phyloP scores from a whole-genome alignment of 73 alveolate genomes.

The Breviolum minutum region DNA sequence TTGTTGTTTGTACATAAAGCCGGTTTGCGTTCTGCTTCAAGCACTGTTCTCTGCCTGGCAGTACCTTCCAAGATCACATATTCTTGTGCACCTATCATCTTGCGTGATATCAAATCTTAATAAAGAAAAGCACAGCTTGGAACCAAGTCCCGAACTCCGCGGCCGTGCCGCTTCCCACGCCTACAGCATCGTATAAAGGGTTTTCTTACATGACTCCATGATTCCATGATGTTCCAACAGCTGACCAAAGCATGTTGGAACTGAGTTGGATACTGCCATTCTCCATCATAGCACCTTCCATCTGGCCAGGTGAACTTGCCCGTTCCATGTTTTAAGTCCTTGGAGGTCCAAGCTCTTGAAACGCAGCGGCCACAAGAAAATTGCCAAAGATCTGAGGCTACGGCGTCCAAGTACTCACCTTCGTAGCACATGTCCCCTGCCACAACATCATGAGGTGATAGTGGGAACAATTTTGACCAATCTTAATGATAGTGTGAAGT shows the following conservation, averaged over 20 bases:
- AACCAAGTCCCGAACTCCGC: constrained; percentile 4
- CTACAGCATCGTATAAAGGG: neutral
- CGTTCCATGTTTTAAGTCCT: constrained; percentile 74
- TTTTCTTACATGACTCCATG: neutral
- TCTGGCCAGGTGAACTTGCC: constrained; percentile 91
- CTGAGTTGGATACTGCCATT: constrained; percentile 18
- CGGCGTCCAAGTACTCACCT: constrained; percentile 50
- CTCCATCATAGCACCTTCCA: constrained; percentile 70
- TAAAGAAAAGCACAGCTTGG: neutral
- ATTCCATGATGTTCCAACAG: too few relatives aligned
- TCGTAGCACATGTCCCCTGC: constrained; percentile 64
- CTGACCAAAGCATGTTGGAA: neutral
- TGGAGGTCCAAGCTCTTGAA: neutral
- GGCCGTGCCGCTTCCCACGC: constrained; percentile 72
- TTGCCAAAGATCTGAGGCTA: neutral
- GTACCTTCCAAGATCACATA: neutral
- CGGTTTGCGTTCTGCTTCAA: too few relatives aligned
- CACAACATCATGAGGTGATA: neutral
- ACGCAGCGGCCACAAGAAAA: too few relatives aligned
- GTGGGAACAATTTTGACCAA: neutral
- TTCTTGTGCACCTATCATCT: too few relatives aligned
- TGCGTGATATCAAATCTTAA: too few relatives aligned
- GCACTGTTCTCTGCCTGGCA: too few relatives aligned
- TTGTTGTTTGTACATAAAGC: too few relatives aligned
- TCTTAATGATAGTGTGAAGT: too few relatives aligned